Evolutionary conservation across 352 stramenopile genomes (phyloP), one percentile per base, ranked within the genome.

Genomic region (Phytopythium vexans): DNA sequence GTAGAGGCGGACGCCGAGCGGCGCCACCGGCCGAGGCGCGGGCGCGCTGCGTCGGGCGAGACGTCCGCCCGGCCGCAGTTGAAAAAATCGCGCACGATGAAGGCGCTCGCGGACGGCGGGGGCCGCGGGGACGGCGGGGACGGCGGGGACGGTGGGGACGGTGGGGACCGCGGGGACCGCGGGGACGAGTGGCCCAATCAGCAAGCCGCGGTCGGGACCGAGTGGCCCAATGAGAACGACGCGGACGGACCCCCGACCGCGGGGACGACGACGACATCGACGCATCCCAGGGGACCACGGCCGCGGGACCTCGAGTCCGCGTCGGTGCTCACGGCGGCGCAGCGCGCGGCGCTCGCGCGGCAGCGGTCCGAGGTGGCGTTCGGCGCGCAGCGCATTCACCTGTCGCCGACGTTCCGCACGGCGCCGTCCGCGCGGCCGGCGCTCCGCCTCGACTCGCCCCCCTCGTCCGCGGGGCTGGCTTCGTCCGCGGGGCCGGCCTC

Each of bases 351-450:
- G 44, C 65, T 85, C 38, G 68, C 70, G 21, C 72, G 77, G 8
- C 72, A 79, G 49, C 72, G 71, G 27, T 62, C 74, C 8, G 62
- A 67, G 34, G 65, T 87, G 42, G 76, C 63, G 40, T 84, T 87
- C 31, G 71, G 79, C 1, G 58, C 82, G 15, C 59, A 71, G 44
- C 74, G 58, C 16, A 78, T 86, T 54, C 62, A 68, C 31, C 47
- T 86, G 8, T 69, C 77, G 31, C 69, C 71, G 51, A 70, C 76
- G 37, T 84, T 85, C 57, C 75, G 72, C 15, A 84, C 75, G n/a
- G 76, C 71, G 1, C 78, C 75, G 4, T 69, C 70, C 41, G 68
- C 72, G 35, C 53, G 58, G 12, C 53, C 74, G 36, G 67, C 61
- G 50, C 44, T 89, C 6, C 50, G 58, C 21, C 68, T 77, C 5